Percentiles rank a stretch among this genome's conserved stretches.
Evolutionary conservation across 768 basidiomycete species (phyloP).

Genomic region (Russula emetica): DNA sequence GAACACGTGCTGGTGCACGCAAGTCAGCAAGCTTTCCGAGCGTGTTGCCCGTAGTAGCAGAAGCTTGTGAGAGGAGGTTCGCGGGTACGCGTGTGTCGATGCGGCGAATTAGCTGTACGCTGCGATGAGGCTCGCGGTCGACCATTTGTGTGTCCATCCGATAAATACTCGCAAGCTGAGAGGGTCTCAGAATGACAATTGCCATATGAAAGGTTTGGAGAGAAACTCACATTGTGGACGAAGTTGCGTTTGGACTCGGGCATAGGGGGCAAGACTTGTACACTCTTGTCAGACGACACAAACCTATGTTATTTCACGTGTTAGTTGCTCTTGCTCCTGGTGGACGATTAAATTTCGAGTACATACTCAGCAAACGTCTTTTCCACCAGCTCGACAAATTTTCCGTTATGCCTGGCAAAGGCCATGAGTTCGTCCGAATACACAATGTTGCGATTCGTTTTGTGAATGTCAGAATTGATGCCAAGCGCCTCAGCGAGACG

Average conservation of each 20-base stretch:
- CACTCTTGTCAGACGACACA: constrained; percentile 57
- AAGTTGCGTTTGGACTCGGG: constrained; percentile 76
- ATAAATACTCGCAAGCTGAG: constrained; percentile 70
- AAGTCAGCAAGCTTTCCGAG: constrained; percentile 62
- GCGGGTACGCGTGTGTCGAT: constrained; percentile 76
- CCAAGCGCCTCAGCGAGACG: constrained; percentile 88
- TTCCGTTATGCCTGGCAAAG: constrained; percentile 56
- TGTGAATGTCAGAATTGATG: constrained; percentile 55
- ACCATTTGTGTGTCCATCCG: constrained; percentile 82
- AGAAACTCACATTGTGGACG: constrained; percentile 60
- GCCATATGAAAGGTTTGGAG: constrained; percentile 9
- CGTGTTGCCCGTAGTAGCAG: constrained; percentile 35
- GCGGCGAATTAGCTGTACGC: constrained; percentile 77
- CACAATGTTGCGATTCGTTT: constrained; percentile 38
- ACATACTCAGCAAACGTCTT: constrained; percentile 74
- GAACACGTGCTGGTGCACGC: constrained; percentile 35
- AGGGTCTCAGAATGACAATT: constrained; percentile 15
- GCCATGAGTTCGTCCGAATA: constrained; percentile 61
- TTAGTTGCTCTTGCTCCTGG: not conserved
- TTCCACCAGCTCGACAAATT: constrained; percentile 72
- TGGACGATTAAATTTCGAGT: not conserved
- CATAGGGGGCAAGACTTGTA: constrained; percentile 77
- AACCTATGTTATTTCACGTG: constrained; percentile 45
- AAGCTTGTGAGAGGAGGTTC: constrained; percentile 52
- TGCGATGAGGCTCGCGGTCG: constrained; percentile 86